Evolutionary conservation across 805 yeast species (phyloP), one percentile per base, ranked within the genome.

Genomic region (Sugiyamaella lignohabitans): DNA sequence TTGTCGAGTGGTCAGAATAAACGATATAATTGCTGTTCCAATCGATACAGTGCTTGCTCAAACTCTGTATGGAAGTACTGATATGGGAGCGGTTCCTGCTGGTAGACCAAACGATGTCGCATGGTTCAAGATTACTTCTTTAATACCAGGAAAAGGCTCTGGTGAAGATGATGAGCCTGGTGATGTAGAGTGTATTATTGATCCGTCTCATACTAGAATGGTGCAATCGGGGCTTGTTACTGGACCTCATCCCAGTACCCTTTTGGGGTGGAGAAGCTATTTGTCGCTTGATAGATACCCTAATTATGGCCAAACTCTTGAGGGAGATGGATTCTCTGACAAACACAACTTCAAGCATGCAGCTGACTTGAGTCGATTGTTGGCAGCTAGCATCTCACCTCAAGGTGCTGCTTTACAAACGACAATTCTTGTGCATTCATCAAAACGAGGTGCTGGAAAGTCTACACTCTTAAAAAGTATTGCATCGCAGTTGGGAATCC

Each of bases 371-470:
- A 56, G 68, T 6, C 78, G 78, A 44, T 71, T 84, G 19, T 58
- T 88, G 2, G 61, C 64, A 16, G 79, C 95, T 0, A 70, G 63
- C 56, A 46, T 53, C 24, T 29, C 62, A 51, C 42, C 58, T 16
- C 45, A 50, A 51, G 17, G 67, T 61, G 59, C 69, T 1, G 63
- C 70, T 1, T 57, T 86, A 29, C 74, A 72, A 41, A 81, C 95
- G 0, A 73, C 87, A 0, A 66, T 88, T 0, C 60, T 88, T 21
- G 60, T 93, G 19, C 76, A 74, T 43, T 86, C 96, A 2, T 67
- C 79, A 56, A 75, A 80, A 24, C 69, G 94, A 45, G 87, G 84
- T 5, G 78, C 85, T 4, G 98, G 98, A 0, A 91, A 91, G 58
- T 61, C 84, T 0, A 78, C 82, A 0, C 58, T 85, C 20, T 77